Conservation (phyloP, 1,139 yeast genomes). For the Sugiyamaella pinicola region DNA sequence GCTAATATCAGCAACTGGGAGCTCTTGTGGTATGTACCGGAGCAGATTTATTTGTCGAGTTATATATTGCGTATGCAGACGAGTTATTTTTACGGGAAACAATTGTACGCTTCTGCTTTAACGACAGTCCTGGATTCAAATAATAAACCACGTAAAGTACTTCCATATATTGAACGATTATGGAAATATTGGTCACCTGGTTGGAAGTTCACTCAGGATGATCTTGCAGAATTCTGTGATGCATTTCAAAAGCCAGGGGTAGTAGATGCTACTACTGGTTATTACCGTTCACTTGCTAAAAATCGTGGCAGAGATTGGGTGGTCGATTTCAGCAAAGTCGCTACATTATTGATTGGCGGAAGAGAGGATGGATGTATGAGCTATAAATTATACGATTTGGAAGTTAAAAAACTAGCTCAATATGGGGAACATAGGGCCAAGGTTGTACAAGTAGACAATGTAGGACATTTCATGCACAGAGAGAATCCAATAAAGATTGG, state of each 20-base stretch:
- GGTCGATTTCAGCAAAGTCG: constrained; percentile 32
- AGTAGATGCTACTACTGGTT: constrained; percentile 34
- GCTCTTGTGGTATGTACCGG: constrained; percentile 26
- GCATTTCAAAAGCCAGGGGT: constrained; percentile 33
- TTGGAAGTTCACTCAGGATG: constrained; percentile 30
- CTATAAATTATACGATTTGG: constrained; percentile 25
- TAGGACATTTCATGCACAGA: constrained; percentile 38
- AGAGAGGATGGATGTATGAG: constrained; percentile 34
- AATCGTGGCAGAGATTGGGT: constrained; percentile 15
- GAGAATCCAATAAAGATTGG: constrained; percentile 33
- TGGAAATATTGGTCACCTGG: constrained; percentile 38
- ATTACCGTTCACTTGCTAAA: constrained; percentile 25
- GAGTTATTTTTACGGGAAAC: constrained; percentile 24
- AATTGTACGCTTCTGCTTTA: constrained; percentile 12
- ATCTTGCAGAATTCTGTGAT: constrained; percentile 27
- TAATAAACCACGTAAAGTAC: constrained; percentile 1
- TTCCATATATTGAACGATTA: constrained; percentile 29
- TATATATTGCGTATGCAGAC: constrained; percentile 36
- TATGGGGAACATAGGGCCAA: constrained; percentile 19
- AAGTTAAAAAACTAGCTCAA: constrained; percentile 20
- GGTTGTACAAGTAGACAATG: constrained; percentile 27
- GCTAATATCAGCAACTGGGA: constrained; percentile 24
- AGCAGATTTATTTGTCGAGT: constrained; percentile 33
- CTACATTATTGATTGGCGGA: constrained; percentile 32
- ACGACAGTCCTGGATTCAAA: background rate